Evolutionary conservation across 176 grass and related monocot genomes (phyloP), one percentile per base, ranked within the genome.

Genomic region (Zoysia japonica): DNA sequence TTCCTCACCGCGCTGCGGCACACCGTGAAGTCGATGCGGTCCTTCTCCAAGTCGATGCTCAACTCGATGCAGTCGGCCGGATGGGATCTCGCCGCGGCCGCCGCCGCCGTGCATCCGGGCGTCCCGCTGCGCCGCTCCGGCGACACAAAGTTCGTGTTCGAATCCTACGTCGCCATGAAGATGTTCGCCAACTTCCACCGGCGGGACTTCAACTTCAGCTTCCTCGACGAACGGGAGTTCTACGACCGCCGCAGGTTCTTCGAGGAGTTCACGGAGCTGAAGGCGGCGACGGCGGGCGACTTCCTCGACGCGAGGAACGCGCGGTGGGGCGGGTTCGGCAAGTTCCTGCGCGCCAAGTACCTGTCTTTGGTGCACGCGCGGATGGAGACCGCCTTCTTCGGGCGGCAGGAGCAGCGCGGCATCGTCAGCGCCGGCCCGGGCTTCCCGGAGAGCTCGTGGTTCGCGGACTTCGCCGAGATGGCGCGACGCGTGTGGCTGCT

Each of bases 351-450:
- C 54, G 92, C 86, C 20, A 99, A 95, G 82, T 99, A 95, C 77
- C 80, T 95, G 47, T 86, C 92, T 2, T 84, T 99, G 54, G 90
- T 99, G 15, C 96, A 99, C 79, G 88, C 96, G 2, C 89, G 86
- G 81, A 99, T 99, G 96, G 96, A 99, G 76, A 79, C 90, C 4
- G 89, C 96, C 1, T 95, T 99, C 91, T 99, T 99, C 65, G 92
- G 92, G 37, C 43, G 88, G 35, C 92, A 89, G 35, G 90, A 95
- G 68, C 96, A 98, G 78, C 86, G 96, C 47, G 92, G 90, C 63
- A 85, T 90, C n/a, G 90, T 93, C 36, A 99, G 96, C 85, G 79
- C 88, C 2, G 96, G 92, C 1, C 86, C 83, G 0, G 90, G 84
- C 0, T 93, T 95, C 78, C 96, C 96, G 14, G 84, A 95, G 65